Base-by-base conservation (phyloP, 768 basidiomycete species). In the Kwoniella heveanensis region DNA sequence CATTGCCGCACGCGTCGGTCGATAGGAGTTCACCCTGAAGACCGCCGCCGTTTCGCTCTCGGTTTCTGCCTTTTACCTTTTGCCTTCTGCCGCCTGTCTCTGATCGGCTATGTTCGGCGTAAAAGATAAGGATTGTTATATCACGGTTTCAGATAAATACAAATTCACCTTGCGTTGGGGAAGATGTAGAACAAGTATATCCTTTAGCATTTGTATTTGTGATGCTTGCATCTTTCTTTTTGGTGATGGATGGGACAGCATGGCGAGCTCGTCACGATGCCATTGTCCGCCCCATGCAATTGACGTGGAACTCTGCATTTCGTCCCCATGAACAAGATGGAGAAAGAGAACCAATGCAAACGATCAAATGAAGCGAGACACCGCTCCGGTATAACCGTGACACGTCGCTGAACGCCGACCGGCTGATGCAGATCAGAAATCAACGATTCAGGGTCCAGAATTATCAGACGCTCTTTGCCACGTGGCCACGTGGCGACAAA, bases 401-500 rank as follows among this genome's bases (percentile, higher is more conserved):
- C 39, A 44, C 39, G 39, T 44, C 39, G 39, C 39, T 44, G 10
- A 44, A 10, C 39, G 39, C 39, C 39, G 39, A 44, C 8, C 39
- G 39, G 39, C 19, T 44, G 39, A 44, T 17, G 39, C 39, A 44
- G 39, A 44, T 44, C 10, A 9, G 19, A 44, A 17, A 44, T 44
- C 39, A 44, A 44, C 6, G 6, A 10, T 44, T 44, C 39, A 44
- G 39, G 39, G 39, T 44, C 39, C 39, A 32, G 15, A 44, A 9
- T 44, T 44, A 44, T 44, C 39, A 44, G 4, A n/a, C n/a, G n/a
- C n/a, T n/a, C n/a, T n/a, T n/a, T n/a, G n/a, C n/a, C n/a, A 24
- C 52, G 25, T n/a, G 25, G 26, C 58, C 60, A 61, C 60, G 60
- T 61, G 60, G 60, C 25, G 13, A 7, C 44, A 21, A 44, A 44